Conservation (phyloP, 2,329 filamentous ascomycete genomes). For the Lachnellula arida region DNA sequence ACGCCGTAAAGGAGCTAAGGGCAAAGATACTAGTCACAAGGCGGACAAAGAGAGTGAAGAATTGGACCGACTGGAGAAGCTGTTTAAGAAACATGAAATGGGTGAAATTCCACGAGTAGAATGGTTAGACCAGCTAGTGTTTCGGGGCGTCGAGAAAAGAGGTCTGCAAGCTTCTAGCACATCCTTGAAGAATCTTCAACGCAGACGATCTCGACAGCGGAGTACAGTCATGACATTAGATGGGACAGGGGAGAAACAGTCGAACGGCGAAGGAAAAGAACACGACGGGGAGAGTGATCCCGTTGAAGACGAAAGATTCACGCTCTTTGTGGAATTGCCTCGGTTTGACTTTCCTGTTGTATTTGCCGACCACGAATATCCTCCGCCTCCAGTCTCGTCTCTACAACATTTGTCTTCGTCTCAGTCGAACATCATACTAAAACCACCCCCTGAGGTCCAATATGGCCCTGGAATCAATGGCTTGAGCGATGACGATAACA, state of each 20-base stretch:
- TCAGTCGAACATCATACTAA: slow-evolving; percentile 65
- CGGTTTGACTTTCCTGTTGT: slow-evolving; percentile 95
- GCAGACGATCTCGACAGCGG: slow-evolving; percentile 35
- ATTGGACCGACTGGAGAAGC: slow-evolving; percentile 78
- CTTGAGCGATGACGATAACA: slow-evolving; percentile 46
- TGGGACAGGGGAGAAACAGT: slow-evolving; percentile 22
- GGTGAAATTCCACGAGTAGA: slow-evolving; percentile 88
- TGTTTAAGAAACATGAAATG: slow-evolving; percentile 98
- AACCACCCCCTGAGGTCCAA: slow-evolving; percentile 81
- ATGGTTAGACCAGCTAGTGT: slow-evolving; percentile 94
- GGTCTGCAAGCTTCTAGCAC: slow-evolving; percentile 60
- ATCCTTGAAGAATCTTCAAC: slow-evolving; percentile 55
- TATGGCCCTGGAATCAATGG: slow-evolving; percentile 85
- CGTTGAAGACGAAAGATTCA: slow-evolving; percentile 58
- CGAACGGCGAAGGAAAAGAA: slow-evolving; percentile 37
- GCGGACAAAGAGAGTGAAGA: slow-evolving; percentile 75
- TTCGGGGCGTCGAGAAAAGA: slow-evolving; percentile 79
- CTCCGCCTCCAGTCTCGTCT: slow-evolving; percentile 74
- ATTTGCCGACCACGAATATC: slow-evolving; percentile 91
- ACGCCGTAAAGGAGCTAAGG: slow-evolving; percentile 47
- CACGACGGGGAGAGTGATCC: slow-evolving; percentile 31
- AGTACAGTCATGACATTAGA: slow-evolving; percentile 33
- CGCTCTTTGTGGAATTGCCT: slow-evolving; percentile 85
- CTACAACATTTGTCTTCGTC: slow-evolving; percentile 60
- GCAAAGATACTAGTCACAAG: slow-evolving; percentile 39